phyloP scores from a whole-genome alignment of 495 filamentous ascomycete genomes.

The Pseudomonodictys pantanalensis region DNA sequence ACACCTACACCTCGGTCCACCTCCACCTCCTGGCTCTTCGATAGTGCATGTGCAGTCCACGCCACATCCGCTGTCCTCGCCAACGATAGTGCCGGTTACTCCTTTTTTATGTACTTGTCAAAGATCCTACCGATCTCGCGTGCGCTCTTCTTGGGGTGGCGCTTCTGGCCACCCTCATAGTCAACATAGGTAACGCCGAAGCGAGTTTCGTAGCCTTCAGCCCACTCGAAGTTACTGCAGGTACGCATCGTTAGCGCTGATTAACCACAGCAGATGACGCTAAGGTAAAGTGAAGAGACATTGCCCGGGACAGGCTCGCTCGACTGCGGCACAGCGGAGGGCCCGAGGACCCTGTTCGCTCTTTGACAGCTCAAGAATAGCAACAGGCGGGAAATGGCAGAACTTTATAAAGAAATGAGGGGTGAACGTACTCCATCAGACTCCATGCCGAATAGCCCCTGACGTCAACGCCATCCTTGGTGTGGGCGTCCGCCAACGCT shows the following conservation, averaged over 20 bases:
- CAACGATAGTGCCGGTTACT: too few species aligned
- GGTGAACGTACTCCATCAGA: slow-evolving; percentile 59
- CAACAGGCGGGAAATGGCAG: too few species aligned
- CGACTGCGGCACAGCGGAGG: too few species aligned
- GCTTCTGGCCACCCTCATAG: slow-evolving; percentile 70
- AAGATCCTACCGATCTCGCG: slow-evolving; percentile 64
- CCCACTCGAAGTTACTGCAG: slow-evolving; percentile 57
- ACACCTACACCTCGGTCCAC: too few species aligned
- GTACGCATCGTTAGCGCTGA: slow-evolving; percentile 17
- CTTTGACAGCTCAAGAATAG: too few species aligned
- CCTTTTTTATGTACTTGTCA: slow-evolving; percentile 52
- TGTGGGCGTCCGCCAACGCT: slow-evolving; percentile 65
- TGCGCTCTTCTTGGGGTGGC: slow-evolving; percentile 76
- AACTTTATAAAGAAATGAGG: too few species aligned
- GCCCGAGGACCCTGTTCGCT: not conserved
- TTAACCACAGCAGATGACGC: not conserved
- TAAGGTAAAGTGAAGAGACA: not conserved
- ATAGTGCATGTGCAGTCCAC: not conserved
- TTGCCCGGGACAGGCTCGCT: not conserved
- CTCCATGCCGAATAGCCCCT: slow-evolving; percentile 76
- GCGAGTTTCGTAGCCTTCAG: slow-evolving; percentile 79
- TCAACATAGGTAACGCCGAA: slow-evolving; percentile 78
- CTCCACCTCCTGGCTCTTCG: not conserved
- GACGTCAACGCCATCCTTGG: slow-evolving; percentile 67
- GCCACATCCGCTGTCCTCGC: not conserved